Evolutionary conservation across 495 filamentous ascomycete genomes (phyloP), one percentile per base, ranked within the genome.

Genomic region (Penicillium silybi): DNA sequence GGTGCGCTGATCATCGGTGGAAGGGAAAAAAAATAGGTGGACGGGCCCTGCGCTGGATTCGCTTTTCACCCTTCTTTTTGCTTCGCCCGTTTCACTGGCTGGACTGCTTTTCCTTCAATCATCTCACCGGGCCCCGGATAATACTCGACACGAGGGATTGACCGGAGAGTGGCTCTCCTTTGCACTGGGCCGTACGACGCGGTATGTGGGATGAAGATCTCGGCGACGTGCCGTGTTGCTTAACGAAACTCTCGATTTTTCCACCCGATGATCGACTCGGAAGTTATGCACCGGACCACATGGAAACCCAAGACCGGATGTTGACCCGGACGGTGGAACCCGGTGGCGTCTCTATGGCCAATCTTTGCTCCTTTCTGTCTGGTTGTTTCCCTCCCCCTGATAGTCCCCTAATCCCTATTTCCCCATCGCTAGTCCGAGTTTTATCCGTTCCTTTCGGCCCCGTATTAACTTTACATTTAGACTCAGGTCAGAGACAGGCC

Each of bases 271-370:
- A 67, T 64, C 64, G 64, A 54, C 64, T 67, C 64, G 63, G 63
- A 59, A 66, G 44, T 25, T 43, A 53, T 50, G 60, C 60, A 63
- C 63, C 60, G 61, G 61, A 60, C 61, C 64, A 67, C 64, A 67
- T 67, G 64, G 64, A 50, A 59, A 27, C 50, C 46, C 29, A 54
- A 54, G 52, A 18, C 59, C 61, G 60, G 60, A 54, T 64, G 41
- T 25, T 56, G 59, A 27, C 51, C 63, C 60, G 61, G 54, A 45
- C 56, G 46, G 61, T 61, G 57, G 52, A 44, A 49, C 50, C 48
- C 41, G 44, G 56, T 56, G 53, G 44, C 47, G 43, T 41, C n/a
- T 6, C 6, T 23, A 48, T 17, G 37, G 52, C 44, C 44, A 54
- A 53, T 60, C 41, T 41, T 55, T 55, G 38, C 58, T 57, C 44